These are phyloP conservation scores for Mortierella sp. DNA, from an alignment of 371 early-diverging fungal species.

Conservation along the genomic window DNA sequence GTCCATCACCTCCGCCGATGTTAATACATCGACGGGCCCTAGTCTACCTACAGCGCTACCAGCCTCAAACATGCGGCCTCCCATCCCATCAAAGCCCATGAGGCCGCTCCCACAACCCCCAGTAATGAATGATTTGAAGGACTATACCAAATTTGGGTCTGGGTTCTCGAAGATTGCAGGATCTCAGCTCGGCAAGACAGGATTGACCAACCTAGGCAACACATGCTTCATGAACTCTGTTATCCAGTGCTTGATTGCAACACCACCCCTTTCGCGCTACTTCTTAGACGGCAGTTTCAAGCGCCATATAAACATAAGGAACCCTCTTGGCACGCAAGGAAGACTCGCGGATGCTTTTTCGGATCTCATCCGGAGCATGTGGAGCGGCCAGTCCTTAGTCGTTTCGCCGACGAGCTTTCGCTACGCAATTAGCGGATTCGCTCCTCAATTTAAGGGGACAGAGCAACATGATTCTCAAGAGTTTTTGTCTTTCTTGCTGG, in stretches of 20 bases:
- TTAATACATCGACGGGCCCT: constrained; percentile 41
- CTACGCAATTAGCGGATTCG: constrained; percentile 72
- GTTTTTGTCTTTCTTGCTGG: constrained; percentile 78
- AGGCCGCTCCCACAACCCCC: constrained; percentile 55
- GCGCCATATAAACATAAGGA: constrained; percentile 77
- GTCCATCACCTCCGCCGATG: constrained; percentile 7
- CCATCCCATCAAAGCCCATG: constrained; percentile 47
- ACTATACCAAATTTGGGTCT: constrained; percentile 55
- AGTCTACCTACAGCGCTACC: constrained; percentile 21
- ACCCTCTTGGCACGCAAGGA: constrained; percentile 88
- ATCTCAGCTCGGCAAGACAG: constrained; percentile 76
- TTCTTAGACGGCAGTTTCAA: constrained; percentile 83
- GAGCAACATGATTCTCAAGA: constrained; percentile 90
- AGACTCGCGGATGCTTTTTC: constrained; percentile 79
- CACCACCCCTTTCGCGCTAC: constrained; percentile 87
- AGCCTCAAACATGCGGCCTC: constrained; percentile 17
- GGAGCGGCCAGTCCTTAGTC: constrained; percentile 71
- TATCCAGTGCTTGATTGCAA: constrained; percentile 93
- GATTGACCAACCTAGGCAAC: constrained; percentile 96
- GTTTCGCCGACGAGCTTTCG: constrained; percentile 71
- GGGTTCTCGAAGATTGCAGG: constrained; percentile 63
- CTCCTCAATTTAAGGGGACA: constrained; percentile 69
- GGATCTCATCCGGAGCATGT: constrained; percentile 75
- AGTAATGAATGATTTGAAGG: constrained; percentile 50
- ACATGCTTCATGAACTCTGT: constrained; percentile 98